These are phyloP conservation scores for Oryza punctata DNA, from an alignment of 176 grass and related monocot species.

Conservation along the genomic window DNA sequence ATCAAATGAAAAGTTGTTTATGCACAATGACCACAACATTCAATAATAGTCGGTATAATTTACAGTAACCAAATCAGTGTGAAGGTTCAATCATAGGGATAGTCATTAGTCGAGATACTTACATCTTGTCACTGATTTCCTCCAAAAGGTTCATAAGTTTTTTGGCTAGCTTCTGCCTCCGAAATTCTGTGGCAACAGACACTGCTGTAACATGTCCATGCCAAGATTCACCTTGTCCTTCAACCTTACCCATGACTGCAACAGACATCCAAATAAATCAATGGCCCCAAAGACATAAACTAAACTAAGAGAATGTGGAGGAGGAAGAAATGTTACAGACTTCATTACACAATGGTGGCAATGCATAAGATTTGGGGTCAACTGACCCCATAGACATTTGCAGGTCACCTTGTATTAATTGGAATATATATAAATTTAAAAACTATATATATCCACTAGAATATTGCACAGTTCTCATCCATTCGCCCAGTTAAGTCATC, in stretches of 20 bases:
- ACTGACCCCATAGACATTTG: background rate
- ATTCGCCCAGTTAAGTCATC: background rate
- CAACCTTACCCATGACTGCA: slow-evolving; percentile 99
- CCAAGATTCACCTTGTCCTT: slow-evolving; percentile 99
- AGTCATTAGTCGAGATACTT: slow-evolving; percentile 3
- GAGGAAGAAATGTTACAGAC: background rate
- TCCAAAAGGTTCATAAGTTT: slow-evolving; percentile 94
- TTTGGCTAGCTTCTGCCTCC: slow-evolving; percentile 89
- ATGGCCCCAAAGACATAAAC: too few relatives aligned
- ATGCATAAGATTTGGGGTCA: background rate
- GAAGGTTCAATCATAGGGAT: background rate
- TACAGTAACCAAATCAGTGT: background rate
- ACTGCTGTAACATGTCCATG: slow-evolving; percentile 97
- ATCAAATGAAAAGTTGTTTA: background rate
- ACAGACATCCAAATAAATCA: slow-evolving; percentile 30
- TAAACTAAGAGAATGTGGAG: background rate
- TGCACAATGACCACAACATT: background rate
- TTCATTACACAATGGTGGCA: background rate
- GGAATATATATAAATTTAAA: background rate
- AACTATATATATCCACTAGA: background rate
- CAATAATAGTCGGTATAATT: background rate
- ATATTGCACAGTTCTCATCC: background rate
- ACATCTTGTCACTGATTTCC: slow-evolving; percentile 97
- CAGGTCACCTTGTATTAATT: background rate
- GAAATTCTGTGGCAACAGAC: slow-evolving; percentile 83